Percentiles rank a stretch among this genome's conserved stretches.
Evolutionary conservation across 352 stramenopile genomes (phyloP).

Genomic region (Plasmopara halstedii): DNA sequence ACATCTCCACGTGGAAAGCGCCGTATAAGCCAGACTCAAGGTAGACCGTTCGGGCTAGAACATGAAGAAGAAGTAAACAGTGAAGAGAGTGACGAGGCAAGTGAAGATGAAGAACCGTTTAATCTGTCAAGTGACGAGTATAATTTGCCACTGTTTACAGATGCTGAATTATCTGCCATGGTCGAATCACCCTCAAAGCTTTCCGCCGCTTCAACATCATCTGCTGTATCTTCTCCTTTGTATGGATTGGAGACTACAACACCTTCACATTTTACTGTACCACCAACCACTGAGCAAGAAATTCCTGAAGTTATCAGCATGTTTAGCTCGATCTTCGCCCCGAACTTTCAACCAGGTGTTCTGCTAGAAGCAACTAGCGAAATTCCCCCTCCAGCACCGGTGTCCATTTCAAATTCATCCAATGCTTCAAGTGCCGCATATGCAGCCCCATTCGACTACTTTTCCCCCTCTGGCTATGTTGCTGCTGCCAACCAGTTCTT

Average conservation of each 20-base stretch:
- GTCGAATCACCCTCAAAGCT: conserved; percentile 25
- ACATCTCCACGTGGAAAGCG: conserved; percentile 30
- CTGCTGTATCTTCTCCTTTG: conserved; percentile 5
- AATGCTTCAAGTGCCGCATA: background rate
- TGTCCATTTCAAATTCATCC: background rate
- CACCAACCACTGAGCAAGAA: conserved; percentile 25
- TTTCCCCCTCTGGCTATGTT: conserved; percentile 46
- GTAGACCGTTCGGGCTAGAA: conserved; percentile 6
- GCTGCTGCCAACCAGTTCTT: conserved; percentile 25
- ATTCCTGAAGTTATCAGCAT: conserved; percentile 58
- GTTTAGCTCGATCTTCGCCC: conserved; percentile 57
- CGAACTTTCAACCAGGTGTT: conserved; percentile 7
- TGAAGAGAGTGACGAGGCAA: background rate
- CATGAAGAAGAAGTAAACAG: conserved; percentile 9
- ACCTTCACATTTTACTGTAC: background rate
- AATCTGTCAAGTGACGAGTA: conserved; percentile 26
- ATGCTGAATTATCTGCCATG: conserved; percentile 31
- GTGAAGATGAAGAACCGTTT: conserved; percentile 19
- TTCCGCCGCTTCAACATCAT: conserved; percentile 23
- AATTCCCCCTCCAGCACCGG: conserved; percentile 20
- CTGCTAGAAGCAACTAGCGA: conserved; percentile 13
- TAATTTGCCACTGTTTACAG: conserved; percentile 32
- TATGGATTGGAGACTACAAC: conserved; percentile 9
- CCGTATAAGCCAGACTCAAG: conserved; percentile 22
- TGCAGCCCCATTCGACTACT: conserved; percentile 36